A percentile compares a stretch with the other conserved stretches of the same genome.
These are phyloP conservation scores for Piloderma croceum DNA, from an alignment of 768 basidiomycete species.

Conservation along the genomic window DNA sequence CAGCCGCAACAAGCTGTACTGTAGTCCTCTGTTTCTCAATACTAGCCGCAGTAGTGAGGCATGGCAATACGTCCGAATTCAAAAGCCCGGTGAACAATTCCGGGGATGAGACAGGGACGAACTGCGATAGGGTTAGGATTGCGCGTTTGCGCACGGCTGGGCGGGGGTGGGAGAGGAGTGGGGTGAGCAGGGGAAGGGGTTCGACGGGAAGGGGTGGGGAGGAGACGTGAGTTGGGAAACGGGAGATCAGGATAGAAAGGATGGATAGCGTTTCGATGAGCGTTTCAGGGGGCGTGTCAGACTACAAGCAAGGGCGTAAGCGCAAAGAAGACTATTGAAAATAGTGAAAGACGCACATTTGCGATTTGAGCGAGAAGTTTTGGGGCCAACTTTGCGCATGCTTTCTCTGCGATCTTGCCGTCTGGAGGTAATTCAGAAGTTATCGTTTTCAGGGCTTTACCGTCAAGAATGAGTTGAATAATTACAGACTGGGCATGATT, in stretches of 20 bases:
- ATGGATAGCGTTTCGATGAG: conserved; percentile 80
- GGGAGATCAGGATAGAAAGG: conserved; percentile 80
- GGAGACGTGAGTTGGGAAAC: conserved; percentile 69
- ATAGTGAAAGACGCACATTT: conserved; percentile 44
- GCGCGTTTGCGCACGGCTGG: conserved; percentile 91
- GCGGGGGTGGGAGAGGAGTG: conserved; percentile 66
- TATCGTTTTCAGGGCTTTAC: conserved; percentile 86
- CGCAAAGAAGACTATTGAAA: neutral
- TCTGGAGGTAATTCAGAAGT: conserved; percentile 84
- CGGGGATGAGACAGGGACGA: conserved; percentile 67
- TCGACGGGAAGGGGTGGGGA: conserved; percentile 46
- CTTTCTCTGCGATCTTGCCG: conserved; percentile 70
- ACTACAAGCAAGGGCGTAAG: conserved; percentile 29
- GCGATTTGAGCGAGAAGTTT: conserved; percentile 75
- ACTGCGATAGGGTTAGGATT: conserved; percentile 79
- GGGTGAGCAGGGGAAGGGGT: conserved; percentile 64
- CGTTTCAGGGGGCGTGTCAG: conserved; percentile 70
- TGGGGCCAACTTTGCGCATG: conserved; percentile 79
- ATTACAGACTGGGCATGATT: conserved; percentile 1
- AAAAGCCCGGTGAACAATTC: conserved; percentile 60
- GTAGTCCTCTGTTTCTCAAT: conserved; percentile 73
- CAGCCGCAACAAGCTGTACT: conserved; percentile 72
- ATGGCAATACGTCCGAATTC: conserved; percentile 52
- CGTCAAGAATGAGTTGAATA: conserved; percentile 1
- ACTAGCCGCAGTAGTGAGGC: conserved; percentile 44